phyloP scores from a whole-genome alignment of 108 stramenopile genomes.

The Nitzschia inconspicua region DNA sequence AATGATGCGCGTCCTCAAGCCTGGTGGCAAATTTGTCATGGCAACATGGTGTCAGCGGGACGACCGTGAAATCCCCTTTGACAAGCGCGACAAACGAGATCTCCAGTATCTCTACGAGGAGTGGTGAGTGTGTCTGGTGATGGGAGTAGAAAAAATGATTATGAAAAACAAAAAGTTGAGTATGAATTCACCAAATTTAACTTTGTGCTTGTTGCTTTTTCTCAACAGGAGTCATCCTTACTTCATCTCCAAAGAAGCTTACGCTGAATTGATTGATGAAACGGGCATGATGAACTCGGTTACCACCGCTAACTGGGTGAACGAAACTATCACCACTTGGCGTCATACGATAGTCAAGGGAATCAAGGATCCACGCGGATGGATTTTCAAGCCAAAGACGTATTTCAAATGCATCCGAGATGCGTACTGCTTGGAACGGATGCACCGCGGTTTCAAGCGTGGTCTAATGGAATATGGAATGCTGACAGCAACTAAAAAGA shows the following conservation, averaged over 20 bases:
- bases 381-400: conserved; percentile 82
- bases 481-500: conserved; percentile 85
- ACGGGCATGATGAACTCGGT: conserved; percentile 87
- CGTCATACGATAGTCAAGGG: conserved; percentile 94
- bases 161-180: no score
- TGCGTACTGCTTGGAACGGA: conserved; percentile 92
- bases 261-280: conserved; percentile 79
- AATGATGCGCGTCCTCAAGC: conserved; percentile 97
- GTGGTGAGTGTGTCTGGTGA: conserved; percentile 57
- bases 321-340: conserved; percentile 90
- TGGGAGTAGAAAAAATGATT: no score
- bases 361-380: conserved; percentile 89
- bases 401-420: conserved; percentile 89
- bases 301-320: conserved; percentile 85
- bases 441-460: conserved; percentile 94
- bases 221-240: conserved; percentile 86
- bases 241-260: conserved; percentile 94
- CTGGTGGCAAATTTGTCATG: conserved; percentile 95
- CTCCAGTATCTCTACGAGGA: conserved; percentile 95
- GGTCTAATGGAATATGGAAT: conserved; percentile 98
- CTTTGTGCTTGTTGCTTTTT: neutral
- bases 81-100: conserved; percentile 82
- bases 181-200: no score
- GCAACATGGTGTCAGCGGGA: conserved; percentile 98
- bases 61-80: conserved; percentile 76